Evolutionary conservation across 305 asterid genomes (phyloP).

Genomic region (Rubia tinctorum): DNA sequence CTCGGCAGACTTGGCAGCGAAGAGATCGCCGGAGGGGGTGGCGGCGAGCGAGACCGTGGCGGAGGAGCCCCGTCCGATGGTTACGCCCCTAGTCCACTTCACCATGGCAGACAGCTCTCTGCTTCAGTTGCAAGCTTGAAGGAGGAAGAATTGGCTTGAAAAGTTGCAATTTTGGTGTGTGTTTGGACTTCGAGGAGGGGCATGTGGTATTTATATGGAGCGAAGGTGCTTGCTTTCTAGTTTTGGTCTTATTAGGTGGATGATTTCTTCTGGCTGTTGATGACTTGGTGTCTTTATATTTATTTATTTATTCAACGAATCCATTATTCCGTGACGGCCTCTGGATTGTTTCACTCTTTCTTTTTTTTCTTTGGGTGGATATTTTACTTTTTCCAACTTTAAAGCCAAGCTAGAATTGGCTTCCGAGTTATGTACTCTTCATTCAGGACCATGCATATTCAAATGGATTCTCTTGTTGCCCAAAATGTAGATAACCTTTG

Average conservation of each 20-base stretch:
- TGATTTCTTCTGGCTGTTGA: conserved; percentile 35
- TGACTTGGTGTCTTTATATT: conserved; percentile 29
- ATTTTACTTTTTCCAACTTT: background rate
- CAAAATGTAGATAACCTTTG: background rate
- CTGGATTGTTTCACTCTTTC: conserved; percentile 13
- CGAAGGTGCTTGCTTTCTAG: background rate
- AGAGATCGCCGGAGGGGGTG: conserved; percentile 37
- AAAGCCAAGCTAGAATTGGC: background rate
- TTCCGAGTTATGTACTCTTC: background rate
- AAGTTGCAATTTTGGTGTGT: background rate
- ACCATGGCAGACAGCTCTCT: conserved; percentile 35
- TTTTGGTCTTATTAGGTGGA: conserved; percentile 37
- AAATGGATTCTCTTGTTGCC: background rate
- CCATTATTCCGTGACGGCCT: conserved; percentile 42
- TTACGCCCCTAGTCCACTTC: conserved; percentile 75
- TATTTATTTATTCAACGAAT: conserved; percentile 38
- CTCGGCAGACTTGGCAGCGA: conserved; percentile 64
- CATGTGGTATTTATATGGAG: conserved; percentile 18
- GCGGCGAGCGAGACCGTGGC: conserved; percentile 66
- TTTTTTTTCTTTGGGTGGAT: background rate
- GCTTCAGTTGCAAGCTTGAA: background rate
- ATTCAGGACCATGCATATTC: background rate
- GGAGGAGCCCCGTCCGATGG: conserved; percentile 72
- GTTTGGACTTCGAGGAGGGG: background rate
- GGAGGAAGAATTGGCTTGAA: background rate